Conservation (phyloP, 75 land plant species). For the Gnetum montanum region DNA sequence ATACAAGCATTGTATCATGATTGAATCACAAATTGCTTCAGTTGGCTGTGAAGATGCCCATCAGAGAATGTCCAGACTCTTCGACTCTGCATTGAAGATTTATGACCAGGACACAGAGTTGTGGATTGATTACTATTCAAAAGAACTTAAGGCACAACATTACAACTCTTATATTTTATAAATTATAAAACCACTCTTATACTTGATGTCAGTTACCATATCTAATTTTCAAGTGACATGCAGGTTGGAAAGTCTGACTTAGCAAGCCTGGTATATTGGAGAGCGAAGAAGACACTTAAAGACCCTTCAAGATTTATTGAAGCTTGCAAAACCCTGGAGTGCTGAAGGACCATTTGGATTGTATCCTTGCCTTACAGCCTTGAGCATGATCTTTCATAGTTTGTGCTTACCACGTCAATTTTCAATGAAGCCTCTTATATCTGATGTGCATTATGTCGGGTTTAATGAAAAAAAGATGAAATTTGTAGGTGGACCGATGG, state of each 20-base stretch:
- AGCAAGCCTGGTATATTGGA: constrained; percentile 57
- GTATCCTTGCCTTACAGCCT: too few relatives aligned
- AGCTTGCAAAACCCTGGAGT: neutral
- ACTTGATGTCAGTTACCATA: neutral
- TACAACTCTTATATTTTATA: neutral
- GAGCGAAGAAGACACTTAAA: constrained; percentile 63
- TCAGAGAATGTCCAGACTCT: constrained; percentile 50
- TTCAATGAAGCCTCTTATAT: too few relatives aligned
- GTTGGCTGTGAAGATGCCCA: constrained; percentile 48
- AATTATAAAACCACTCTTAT: neutral
- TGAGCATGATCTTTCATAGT: too few relatives aligned
- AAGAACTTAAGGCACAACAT: constrained; percentile 79
- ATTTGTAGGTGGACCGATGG: too few relatives aligned
- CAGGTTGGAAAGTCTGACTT: constrained; percentile 72
- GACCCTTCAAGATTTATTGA: constrained; percentile 15
- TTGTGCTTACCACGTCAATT: too few relatives aligned
- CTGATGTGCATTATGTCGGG: too few relatives aligned
- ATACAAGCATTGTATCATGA: constrained; percentile 57
- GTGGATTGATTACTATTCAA: constrained; percentile 66
- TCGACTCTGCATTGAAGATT: constrained; percentile 52
- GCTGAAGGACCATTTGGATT: too few relatives aligned
- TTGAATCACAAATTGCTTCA: constrained; percentile 55
- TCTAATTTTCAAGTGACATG: neutral
- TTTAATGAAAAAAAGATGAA: too few relatives aligned
- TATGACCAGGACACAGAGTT: constrained; percentile 49